Evolutionary conservation across 108 stramenopile genomes (phyloP), one percentile per base, ranked within the genome.

Genomic region (Skeletonema potamos): DNA sequence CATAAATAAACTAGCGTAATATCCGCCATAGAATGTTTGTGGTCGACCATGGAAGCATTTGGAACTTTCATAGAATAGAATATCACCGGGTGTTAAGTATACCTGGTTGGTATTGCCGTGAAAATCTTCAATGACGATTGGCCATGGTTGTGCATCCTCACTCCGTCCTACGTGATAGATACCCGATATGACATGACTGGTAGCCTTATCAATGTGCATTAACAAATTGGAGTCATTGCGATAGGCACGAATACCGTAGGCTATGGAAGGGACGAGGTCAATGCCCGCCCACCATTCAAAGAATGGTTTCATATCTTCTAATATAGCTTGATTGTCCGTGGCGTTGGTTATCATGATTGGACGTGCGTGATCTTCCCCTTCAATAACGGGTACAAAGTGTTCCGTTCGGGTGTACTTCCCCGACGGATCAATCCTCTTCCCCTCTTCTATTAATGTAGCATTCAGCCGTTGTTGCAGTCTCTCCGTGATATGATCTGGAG

Each of bases 111-210:
- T 72, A 58, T 81, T 83, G 0, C 86, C 86, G 6, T 81, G 67
- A 69, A 81, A 83, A 62, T 78, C 84, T 77, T 87, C 86, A 41
- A 87, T 83, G 2, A 88, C 82, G 60, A 87, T 84, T 13, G 88
- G 89, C 93, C 90, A 94, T 13, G 86, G 86, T 55, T 88, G 85
- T 3, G 84, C 82, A 54, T 91, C 89, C 9, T 87, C 90, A 6
- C 75, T 80, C n/a, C 82, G 85, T 54, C 88, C 95, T 37, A 96
- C 86, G 66, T 96, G 92, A 28, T 89, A 82, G 55, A 96, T 96
- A 37, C 81, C 87, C n/a, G 81, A 80, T 26, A 96, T 89, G 26
- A 94, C 82, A 66, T 96, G 92, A 8, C 90, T 94, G 27, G 68
- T 64, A 11, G 87, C 32, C 66, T 88, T 90, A 70, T 94, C 95